Evolutionary conservation across 139 green algal species (phyloP), one percentile per base, ranked within the genome.

Genomic region (Chlamydomonas schloesseri): DNA sequence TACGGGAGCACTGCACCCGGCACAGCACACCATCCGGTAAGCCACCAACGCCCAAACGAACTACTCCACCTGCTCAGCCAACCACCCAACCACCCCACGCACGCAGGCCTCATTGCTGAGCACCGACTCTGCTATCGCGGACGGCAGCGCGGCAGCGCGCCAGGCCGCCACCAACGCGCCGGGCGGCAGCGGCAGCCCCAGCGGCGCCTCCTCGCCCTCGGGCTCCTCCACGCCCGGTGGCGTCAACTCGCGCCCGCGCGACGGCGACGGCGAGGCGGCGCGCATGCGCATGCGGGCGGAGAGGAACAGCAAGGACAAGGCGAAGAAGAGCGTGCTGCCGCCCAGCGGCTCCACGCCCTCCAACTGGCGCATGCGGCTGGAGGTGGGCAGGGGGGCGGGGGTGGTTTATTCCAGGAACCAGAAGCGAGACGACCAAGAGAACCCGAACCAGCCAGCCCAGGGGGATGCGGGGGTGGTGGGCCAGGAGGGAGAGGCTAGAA

Each of bases 301-400:
- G 42, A 8, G 8, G 42, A 50, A 50, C 6, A 8, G 6, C 3
- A 33, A 34, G 29, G 3, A n/a, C n/a, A 55, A 58, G 33, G 29
- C 33, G 10, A 86, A 86, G 68, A 69, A 57, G 67, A 70, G 50
- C 36, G 80, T 86, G 13, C n/a, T 86, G 28, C 60, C 60, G 60
- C 80, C 80, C 31, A 10, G 50, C 2, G 62, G 67, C 47, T 53
- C 80, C 23, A 70, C 80, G 24, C 80, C 80, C 21, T 46, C 36
- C 67, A 86, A 86, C 80, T 86, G 80, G 80, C 80, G 80, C 8
- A 14, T 86, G n/a, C 68, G 80, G 24, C 67, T 86, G 13, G 80
- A 86, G 80, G 42, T 50, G 42, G 42, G 42, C 8, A 8, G 42
- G 42, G 8, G 42, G 42, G 42, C 8, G 42, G 42, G 42, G 42